Evolutionary conservation across 176 grass and related monocot genomes (phyloP), one percentile per base, ranked within the genome.

Genomic region (Raddia guianensis): DNA sequence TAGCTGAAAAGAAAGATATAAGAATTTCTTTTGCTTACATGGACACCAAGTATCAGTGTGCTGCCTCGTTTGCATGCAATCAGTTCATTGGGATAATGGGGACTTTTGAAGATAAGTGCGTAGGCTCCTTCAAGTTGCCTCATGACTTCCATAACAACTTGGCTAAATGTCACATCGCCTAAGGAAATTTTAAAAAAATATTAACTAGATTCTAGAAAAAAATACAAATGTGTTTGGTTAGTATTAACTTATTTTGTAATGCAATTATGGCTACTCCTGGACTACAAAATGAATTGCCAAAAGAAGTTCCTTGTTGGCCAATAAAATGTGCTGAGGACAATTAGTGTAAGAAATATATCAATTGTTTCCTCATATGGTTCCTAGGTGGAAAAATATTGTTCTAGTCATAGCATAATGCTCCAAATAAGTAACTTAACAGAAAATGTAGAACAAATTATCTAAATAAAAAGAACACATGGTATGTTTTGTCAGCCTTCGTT

Each of bases 51-150:
- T 72, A 98, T 93, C 58, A 98, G 76, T 52, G 86, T 92, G 74
- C 90, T 94, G 34, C 95, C 92, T 70, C 90, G 83, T 71, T 87
- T 98, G 84, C 95, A 98, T 32, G 92, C 90, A 62, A 93, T 89
- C 73, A 95, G 85, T 66, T 98, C 95, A 64, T 95, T 94, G 63
- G 92, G 92, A 78, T 98, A 98, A 57, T 91, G 95, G 72, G 90
- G 90, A 62, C 92, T 95, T 87, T 98, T 98, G 76, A 98, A 98
- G 52, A 95, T 98, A 70, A 98, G 92, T 9, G 95, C 88, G 32
- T 89, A 98, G 72, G 95, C 95, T 81, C 95, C 95, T 95, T 98
- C 92, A 59, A 98, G 92, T 56, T 95, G 95, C 83, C 95, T 87
- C 92, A 98, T 95, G 49, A 98, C 92, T 87, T 93, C 95, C 74